These are phyloP conservation scores for Penicillium verrucosum DNA, from an alignment of 2,329 filamentous ascomycete genomes.

Conservation along the genomic window DNA sequence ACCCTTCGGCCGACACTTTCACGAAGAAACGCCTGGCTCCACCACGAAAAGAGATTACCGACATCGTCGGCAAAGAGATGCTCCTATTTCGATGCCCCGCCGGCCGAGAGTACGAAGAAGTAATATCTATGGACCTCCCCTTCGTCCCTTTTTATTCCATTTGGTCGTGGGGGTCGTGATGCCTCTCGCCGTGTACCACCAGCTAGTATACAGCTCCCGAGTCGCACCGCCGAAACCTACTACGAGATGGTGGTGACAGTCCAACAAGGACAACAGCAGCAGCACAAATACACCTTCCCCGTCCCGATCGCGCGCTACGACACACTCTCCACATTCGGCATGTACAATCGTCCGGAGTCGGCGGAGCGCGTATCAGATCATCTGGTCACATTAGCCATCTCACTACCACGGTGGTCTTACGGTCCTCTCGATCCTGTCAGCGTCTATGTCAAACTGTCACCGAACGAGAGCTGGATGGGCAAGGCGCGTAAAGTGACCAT, in stretches of 20 bases:
- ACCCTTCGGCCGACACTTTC: slow-evolving; percentile 90
- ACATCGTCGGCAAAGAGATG: slow-evolving; percentile 94
- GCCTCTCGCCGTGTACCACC: slow-evolving; percentile 85
- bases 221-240: slow-evolving; percentile 91
- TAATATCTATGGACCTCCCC: slow-evolving; percentile 93
- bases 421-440: slow-evolving; percentile 92
- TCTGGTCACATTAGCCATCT: slow-evolving; percentile 85
- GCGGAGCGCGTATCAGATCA: slow-evolving; percentile 84
- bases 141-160: slow-evolving; percentile 96
- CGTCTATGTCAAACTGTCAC: slow-evolving; percentile 90
- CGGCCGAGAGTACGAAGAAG: slow-evolving; percentile 79
- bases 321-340: slow-evolving; percentile 95
- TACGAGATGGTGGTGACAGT: slow-evolving; percentile 97
- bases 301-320: slow-evolving; percentile 92
- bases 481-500: slow-evolving; percentile 93
- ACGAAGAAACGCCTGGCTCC: slow-evolving; percentile 88
- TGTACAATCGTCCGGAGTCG: slow-evolving; percentile 96
- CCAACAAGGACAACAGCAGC: slow-evolving; percentile 80
- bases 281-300: slow-evolving; percentile 88
- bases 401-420: slow-evolving; percentile 92
- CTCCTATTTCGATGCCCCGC: slow-evolving; percentile 81
- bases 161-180: slow-evolving; percentile 85
- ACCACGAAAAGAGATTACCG: slow-evolving; percentile 82
- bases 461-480: slow-evolving; percentile 84
- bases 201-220: slow-evolving; percentile 83